These are phyloP conservation scores for Nannochloropsis gaditana DNA, from an alignment of 108 stramenopile species.

Conservation along the genomic window DNA sequence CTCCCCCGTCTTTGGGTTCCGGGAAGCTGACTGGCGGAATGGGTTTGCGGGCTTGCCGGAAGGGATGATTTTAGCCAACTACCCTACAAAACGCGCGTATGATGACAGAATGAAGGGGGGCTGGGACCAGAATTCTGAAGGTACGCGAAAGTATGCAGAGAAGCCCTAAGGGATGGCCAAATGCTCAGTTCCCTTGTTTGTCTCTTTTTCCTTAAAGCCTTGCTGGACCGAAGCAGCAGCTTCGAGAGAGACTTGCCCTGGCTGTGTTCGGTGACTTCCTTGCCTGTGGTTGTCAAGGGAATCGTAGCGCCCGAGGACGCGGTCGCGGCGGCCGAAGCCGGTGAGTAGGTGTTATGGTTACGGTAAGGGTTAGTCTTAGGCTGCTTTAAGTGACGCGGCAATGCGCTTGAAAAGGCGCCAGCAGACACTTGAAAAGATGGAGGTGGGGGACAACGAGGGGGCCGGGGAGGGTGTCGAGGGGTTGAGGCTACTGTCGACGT, in stretches of 20 bases:
- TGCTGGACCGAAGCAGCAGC: background rate
- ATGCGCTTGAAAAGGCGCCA: too few species aligned
- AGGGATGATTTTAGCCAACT: constrained; percentile 37
- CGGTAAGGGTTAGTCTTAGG: background rate
- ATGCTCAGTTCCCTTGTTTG: background rate
- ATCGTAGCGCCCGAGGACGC: constrained; percentile 39
- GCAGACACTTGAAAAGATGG: too few species aligned
- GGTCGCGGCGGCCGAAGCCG: constrained; percentile 32
- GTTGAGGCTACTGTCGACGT: too few species aligned
- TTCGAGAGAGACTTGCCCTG: background rate
- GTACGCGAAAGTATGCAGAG: background rate
- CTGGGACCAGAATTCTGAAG: constrained; percentile 51
- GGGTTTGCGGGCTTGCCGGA: constrained; percentile 40
- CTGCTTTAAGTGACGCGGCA: too few species aligned
- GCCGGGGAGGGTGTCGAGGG: too few species aligned
- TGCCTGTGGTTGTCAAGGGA: constrained; percentile 24
- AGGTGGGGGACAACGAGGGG: too few species aligned
- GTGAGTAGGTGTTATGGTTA: background rate
- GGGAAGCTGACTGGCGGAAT: constrained; percentile 50
- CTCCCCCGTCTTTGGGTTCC: constrained; percentile 38
- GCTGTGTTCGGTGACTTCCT: background rate
- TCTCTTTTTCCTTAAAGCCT: background rate
- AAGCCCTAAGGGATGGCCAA: too few species aligned
- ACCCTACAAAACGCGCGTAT: constrained; percentile 36
- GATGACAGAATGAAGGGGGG: constrained; percentile 39